phyloP scores from a whole-genome alignment of 257 asterid species.

The Hygrophila difformis region DNA sequence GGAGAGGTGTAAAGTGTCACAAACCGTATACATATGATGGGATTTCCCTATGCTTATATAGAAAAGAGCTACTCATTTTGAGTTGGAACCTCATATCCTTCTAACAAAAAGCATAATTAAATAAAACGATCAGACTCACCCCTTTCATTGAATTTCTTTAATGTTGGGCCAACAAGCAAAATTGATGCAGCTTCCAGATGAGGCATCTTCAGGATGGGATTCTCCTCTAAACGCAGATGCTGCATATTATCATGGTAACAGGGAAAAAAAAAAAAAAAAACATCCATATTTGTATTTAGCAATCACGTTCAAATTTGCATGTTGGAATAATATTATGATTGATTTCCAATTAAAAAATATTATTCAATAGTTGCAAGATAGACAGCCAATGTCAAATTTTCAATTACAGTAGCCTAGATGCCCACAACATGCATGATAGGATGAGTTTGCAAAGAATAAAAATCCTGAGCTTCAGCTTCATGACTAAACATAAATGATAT shows the following conservation, averaged over 20 bases:
- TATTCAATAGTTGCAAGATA: too few relatives aligned
- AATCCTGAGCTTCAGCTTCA: not conserved
- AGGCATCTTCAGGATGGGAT: constrained; percentile 90
- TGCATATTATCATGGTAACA: constrained; percentile 35
- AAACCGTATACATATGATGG: too few relatives aligned
- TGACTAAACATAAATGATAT: not conserved
- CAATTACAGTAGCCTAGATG: not conserved
- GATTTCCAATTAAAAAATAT: constrained; percentile 1
- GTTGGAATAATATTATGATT: not conserved
- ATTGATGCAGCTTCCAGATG: constrained; percentile 91
- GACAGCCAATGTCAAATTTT: too few relatives aligned
- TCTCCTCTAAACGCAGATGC: constrained; percentile 99
- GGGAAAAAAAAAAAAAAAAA: constrained; percentile 5
- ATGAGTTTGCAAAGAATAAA: not conserved
- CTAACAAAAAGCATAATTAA: constrained; percentile 6
- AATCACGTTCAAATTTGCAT: constrained; percentile 6
- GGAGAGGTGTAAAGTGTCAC: too few relatives aligned
- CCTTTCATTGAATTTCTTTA: constrained; percentile 90
- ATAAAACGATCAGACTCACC: constrained; percentile 36
- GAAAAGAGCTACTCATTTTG: too few relatives aligned
- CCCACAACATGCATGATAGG: constrained; percentile 1
- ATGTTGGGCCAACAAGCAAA: constrained; percentile 92
- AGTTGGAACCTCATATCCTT: too few relatives aligned
- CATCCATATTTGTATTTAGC: constrained; percentile 7
- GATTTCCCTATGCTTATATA: too few relatives aligned